phyloP scores from a whole-genome alignment of 176 grass and related monocot species.

The Cenchrus americanus region DNA sequence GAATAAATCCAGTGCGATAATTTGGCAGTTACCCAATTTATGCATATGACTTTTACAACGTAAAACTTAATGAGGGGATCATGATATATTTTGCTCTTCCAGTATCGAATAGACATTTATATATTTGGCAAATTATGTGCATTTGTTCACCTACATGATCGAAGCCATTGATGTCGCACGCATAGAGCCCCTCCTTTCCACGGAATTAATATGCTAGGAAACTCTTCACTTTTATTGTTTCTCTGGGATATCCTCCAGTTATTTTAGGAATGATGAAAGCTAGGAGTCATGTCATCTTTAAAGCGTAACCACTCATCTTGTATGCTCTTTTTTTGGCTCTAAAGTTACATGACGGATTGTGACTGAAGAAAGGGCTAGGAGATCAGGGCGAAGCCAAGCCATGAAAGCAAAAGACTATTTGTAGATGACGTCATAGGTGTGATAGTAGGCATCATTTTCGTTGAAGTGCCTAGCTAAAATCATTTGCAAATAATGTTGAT shows the following conservation, averaged over 20 bases:
- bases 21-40: background rate
- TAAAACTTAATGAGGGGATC: background rate
- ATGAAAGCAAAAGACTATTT: background rate
- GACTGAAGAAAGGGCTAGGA: background rate
- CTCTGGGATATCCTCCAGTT: background rate
- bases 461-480: background rate
- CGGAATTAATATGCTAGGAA: constrained; percentile 18
- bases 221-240: background rate
- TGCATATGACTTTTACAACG: background rate
- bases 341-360: constrained; percentile 3
- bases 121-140: too few species aligned
- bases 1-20: background rate
- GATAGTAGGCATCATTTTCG: background rate
- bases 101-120: too few species aligned
- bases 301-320: background rate
- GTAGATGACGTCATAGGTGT: background rate
- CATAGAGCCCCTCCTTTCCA: background rate
- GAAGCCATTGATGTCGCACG: background rate
- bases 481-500: background rate
- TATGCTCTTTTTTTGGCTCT: background rate
- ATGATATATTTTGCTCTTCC: too few species aligned
- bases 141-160: background rate
- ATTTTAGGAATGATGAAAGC: background rate
- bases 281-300: background rate
- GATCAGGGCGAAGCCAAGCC: background rate